Evolutionary conservation across 2,329 filamentous ascomycete species (phyloP).

Genomic region (Botrytis hyacinthi): DNA sequence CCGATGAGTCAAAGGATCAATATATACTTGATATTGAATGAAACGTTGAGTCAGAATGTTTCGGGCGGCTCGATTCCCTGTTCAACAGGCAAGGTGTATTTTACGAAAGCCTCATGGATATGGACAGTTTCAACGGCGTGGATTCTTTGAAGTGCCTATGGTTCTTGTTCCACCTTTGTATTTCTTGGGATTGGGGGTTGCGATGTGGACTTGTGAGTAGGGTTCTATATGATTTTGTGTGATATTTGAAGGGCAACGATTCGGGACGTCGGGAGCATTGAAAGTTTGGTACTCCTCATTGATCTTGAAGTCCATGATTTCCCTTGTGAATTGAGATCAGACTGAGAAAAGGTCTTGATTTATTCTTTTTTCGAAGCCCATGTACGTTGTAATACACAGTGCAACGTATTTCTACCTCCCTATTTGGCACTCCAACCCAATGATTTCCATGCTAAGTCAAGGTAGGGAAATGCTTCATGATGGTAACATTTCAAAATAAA

Average conservation of each 20-base stretch:
- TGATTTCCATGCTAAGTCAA: constrained; percentile 13
- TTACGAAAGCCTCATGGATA: constrained; percentile 8
- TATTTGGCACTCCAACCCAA: not conserved
- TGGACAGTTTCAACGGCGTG: constrained; percentile 23
- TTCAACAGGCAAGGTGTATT: not conserved
- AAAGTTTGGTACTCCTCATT: not conserved
- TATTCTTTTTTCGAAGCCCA: not conserved
- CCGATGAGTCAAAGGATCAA: not conserved
- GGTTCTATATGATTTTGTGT: not conserved
- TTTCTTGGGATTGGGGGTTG: constrained; percentile 63
- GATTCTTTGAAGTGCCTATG: constrained; percentile 27
- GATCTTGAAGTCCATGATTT: not conserved
- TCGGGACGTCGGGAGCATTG: not conserved
- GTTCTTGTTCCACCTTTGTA: constrained; percentile 53
- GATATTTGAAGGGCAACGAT: no score
- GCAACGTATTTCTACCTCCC: not conserved
- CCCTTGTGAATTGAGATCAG: not conserved
- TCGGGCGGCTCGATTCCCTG: not conserved
- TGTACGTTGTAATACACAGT: not conserved
- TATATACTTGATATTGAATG: not conserved
- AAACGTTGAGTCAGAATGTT: constrained; percentile 4
- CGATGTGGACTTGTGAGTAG: constrained; percentile 53
- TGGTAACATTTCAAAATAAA: constrained; percentile 22
- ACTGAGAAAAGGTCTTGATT: not conserved
- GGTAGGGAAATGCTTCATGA: constrained; percentile 54